Evolutionary conservation across 306 rosid genomes (phyloP).

Genomic region (Cicer cuneatum): DNA sequence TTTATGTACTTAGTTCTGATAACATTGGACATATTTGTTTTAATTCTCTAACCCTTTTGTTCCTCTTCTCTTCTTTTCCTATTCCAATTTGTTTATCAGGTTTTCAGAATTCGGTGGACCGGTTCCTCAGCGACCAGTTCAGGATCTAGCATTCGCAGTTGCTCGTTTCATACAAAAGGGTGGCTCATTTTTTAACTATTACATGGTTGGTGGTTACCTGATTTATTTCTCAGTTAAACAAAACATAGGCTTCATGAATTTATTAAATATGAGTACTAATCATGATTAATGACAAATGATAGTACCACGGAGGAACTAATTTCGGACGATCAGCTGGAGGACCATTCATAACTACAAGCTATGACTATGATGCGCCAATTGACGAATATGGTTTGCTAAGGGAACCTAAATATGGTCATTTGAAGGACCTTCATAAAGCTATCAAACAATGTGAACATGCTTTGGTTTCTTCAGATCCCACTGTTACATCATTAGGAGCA

Average conservation of each 20-base stretch:
- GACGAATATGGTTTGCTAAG: constrained; percentile 94
- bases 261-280: constrained; percentile 25
- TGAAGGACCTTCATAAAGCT: constrained; percentile 85
- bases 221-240: constrained; percentile 26
- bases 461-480: constrained; percentile 85
- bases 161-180: constrained; percentile 92
- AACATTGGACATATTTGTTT: constrained; percentile 28
- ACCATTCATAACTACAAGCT: constrained; percentile 90
- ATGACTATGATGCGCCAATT: constrained; percentile 95
- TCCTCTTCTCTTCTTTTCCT: not conserved
- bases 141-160: constrained; percentile 93
- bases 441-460: constrained; percentile 80
- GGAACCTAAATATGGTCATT: constrained; percentile 86
- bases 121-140: constrained; percentile 73
- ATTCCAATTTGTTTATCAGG: constrained; percentile 53
- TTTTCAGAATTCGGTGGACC: constrained; percentile 92
- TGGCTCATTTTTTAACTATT: constrained; percentile 83
- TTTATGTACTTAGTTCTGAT: constrained; percentile 26
- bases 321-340: constrained; percentile 98
- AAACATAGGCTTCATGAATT: constrained; percentile 13
- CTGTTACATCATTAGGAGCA: constrained; percentile 70
- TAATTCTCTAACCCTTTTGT: constrained; percentile 14
- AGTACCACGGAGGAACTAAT: constrained; percentile 99
- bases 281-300: constrained; percentile 45
- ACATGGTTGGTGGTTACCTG: constrained; percentile 81